A percentile compares a stretch with the other conserved stretches of the same genome.
Conservation (phyloP, 2,329 filamentous ascomycete genomes). For the Colletotrichum tamarilloi region DNA sequence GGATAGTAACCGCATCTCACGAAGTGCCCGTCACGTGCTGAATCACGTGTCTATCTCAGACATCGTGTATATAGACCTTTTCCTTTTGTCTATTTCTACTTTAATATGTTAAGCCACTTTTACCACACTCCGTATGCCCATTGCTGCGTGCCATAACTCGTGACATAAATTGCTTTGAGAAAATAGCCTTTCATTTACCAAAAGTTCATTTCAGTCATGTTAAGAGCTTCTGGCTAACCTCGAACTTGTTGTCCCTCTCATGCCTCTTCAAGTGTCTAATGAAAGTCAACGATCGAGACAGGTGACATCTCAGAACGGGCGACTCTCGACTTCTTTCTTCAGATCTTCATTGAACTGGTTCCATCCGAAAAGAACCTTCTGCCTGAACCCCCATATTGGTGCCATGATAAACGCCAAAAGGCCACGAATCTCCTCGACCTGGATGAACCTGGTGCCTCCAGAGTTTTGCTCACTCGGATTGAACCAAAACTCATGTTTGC, state of each 20-base stretch:
- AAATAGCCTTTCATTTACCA: background rate
- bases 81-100: no score
- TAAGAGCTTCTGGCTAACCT: background rate
- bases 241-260: background rate
- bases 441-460: background rate
- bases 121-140: no score
- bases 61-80: no score
- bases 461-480: background rate
- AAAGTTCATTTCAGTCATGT: background rate
- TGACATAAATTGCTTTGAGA: no score
- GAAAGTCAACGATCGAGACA: background rate
- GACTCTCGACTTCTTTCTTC: constrained; percentile 8
- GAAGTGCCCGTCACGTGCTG: no score
- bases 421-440: background rate
- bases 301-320: background rate
- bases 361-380: background rate
- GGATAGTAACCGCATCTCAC: no score
- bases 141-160: no score
- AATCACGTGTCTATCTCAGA: no score
- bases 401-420: constrained; percentile 1
- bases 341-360: constrained; percentile 10
- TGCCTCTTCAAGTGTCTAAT: rapidly evolving
- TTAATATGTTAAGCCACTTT: no score
- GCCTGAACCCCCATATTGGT: background rate
- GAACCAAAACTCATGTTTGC: constrained; percentile 15